Base-by-base conservation (phyloP, 2,329 filamentous ascomycete species). In the Diaporthe aspalathi region DNA sequence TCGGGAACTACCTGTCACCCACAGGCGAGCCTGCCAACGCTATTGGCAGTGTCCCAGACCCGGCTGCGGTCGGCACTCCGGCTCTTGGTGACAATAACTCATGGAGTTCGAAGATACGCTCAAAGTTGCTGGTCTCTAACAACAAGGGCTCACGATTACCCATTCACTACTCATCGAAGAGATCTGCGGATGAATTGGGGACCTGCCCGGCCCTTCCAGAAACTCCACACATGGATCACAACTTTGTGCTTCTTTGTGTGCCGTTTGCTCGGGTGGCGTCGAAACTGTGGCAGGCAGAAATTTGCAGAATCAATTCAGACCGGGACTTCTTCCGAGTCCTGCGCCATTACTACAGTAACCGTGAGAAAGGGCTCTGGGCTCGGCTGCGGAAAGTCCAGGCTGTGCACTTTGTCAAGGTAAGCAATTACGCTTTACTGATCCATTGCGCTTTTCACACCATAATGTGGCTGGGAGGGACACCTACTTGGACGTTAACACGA, bases 291-390 rank as follows among this genome's bases (percentile, higher is more conserved):
- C 75, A 76, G 35, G 45, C 73, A 8, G 73, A 77, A 14, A 70
- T 77, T 1, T 77, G 76, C 53, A 71, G 63, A 0, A 73, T 75
- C 5, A 67, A 67, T 12, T 77, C 75, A 7, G 76, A 77, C 32
- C 72, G 71, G 20, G 71, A 75, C 5, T 73, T 77, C 38, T 77
- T 76, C 52, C 72, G 53, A 2, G 29, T 74, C 2, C 27, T 77
- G 8, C 73, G 72, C 17, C 57, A 32, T 52, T 60, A 60, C 45
- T 76, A 53, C 65, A 49, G n/a, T 32, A 74, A 49, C 66, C 67
- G 50, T 50, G 57, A 22, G 69, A 74, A 12, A 47, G 73, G 17
- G 74, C 73, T 65, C 70, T 76, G 22, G 72, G 73, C 24, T 17
- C 50, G 62, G 3, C 38, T 72, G 1, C 45, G 71, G 11, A 67